phyloP scores from a whole-genome alignment of 768 basidiomycete species.

The Favolaschia claudopus region DNA sequence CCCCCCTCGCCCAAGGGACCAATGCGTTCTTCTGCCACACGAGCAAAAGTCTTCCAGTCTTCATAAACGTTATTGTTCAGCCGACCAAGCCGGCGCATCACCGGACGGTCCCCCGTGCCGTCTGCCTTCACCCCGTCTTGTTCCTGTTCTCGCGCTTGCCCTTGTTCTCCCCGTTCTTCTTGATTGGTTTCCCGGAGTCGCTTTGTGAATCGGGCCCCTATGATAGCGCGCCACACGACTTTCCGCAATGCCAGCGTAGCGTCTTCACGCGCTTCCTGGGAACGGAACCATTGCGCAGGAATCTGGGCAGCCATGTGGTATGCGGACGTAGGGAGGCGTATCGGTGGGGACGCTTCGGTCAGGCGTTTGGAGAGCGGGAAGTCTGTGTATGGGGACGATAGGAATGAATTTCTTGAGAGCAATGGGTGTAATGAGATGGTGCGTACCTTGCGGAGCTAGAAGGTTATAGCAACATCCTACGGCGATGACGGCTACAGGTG shows the following conservation, averaged over 20 bases:
- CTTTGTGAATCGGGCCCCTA: constrained; percentile 40
- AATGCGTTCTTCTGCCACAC: constrained; percentile 35
- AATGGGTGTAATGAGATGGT: constrained; percentile 6
- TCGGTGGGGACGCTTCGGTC: constrained; percentile 42
- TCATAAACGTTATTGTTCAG: constrained; percentile 58
- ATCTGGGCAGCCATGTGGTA: constrained; percentile 78
- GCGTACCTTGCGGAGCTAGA: constrained; percentile 59
- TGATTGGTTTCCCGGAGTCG: background rate
- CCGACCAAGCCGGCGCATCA: constrained; percentile 59
- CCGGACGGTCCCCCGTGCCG: constrained; percentile 46
- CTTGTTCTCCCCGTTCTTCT: background rate
- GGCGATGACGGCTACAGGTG: constrained; percentile 58
- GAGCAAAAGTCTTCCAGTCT: constrained; percentile 57
- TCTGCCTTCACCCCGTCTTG: constrained; percentile 2
- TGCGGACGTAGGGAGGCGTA: constrained; percentile 55
- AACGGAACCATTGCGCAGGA: constrained; percentile 66
- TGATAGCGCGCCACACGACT: constrained; percentile 74
- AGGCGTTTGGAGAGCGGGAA: constrained; percentile 58
- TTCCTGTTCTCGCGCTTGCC: background rate
- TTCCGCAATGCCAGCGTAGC: constrained; percentile 68
- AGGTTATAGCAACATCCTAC: constrained; percentile 87
- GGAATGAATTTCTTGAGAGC: too few relatives aligned
- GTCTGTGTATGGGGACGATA: constrained; percentile 46
- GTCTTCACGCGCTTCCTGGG: constrained; percentile 37
- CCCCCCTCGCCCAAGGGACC: constrained; percentile 15